Evolutionary conservation across 768 basidiomycete genomes (phyloP).

Genomic region (Polyporus arcularius): DNA sequence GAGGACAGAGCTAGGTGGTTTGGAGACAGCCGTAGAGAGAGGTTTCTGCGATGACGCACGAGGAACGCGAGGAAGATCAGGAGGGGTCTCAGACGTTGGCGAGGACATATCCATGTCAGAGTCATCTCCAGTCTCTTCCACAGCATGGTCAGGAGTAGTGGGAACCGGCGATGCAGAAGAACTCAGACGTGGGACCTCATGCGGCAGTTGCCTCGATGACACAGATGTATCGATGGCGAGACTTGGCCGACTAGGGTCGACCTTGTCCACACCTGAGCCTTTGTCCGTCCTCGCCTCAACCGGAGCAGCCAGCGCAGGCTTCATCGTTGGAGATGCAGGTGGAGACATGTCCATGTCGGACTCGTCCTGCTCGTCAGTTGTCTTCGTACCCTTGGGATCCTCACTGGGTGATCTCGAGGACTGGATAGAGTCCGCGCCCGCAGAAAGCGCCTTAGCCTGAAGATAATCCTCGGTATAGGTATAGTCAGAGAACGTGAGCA

Average conservation of each 20-base stretch:
- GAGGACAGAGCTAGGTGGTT: neutral
- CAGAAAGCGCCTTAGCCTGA: neutral
- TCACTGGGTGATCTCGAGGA: neutral
- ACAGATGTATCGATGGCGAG: constrained; percentile 12
- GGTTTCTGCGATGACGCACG: neutral
- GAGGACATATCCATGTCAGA: constrained; percentile 22
- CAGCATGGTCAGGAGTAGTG: neutral
- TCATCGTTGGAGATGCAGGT: constrained; percentile 11
- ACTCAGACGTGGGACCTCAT: neutral
- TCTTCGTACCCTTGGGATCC: neutral
- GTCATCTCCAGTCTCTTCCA: constrained; percentile 10
- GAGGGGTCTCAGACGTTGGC: constrained; percentile 1
- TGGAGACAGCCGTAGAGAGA: constrained; percentile 1
- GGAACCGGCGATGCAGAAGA: constrained; percentile 2
- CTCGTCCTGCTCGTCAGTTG: constrained; percentile 1
- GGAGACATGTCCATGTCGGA: constrained; percentile 23
- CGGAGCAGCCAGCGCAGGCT: neutral
- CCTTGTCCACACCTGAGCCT: neutral
- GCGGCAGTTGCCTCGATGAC: constrained; percentile 2
- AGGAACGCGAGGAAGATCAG: neutral
- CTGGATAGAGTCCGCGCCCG: neutral
- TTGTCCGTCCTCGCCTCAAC: neutral
- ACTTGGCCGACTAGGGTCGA: constrained; percentile 5
- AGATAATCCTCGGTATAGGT: neutral
- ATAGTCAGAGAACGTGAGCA: no score